phyloP scores from a whole-genome alignment of 2,329 filamentous ascomycete species.

The Colletotrichum incanum region DNA sequence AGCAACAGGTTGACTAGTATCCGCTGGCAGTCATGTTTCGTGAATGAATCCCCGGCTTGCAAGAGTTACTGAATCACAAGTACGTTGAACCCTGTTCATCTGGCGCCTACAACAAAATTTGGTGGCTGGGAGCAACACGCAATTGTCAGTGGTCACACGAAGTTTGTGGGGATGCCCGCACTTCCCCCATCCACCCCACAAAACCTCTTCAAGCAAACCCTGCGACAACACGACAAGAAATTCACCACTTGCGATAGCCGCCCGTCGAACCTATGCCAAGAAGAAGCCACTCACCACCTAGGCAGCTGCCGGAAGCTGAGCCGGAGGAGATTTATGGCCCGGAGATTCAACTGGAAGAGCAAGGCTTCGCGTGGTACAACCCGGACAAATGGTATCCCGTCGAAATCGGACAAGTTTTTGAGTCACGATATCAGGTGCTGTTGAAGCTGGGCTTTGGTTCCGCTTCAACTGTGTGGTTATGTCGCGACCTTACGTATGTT shows the following conservation, averaged over 20 bases:
- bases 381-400: constrained; percentile 47
- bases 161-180: constrained; percentile 17
- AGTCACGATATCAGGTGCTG: constrained; percentile 46
- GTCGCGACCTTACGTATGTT: constrained; percentile 46
- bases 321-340: constrained; percentile 35
- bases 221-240: not conserved
- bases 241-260: not conserved
- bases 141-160: constrained; percentile 7
- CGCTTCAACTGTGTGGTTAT: constrained; percentile 48
- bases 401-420: constrained; percentile 45
- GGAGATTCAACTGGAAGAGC: constrained; percentile 45
- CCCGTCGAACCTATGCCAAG: constrained; percentile 5
- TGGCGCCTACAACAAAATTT: too few species aligned
- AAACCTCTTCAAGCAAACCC: constrained; percentile 17
- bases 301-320: constrained; percentile 21
- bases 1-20: not conserved
- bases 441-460: constrained; percentile 49
- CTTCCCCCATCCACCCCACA: not conserved
- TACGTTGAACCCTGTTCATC: not conserved
- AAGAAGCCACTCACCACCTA: constrained; percentile 29
- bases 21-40: not conserved
- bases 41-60: not conserved
- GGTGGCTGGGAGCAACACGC: not conserved
- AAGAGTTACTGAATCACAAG: not conserved
- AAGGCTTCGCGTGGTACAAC: constrained; percentile 46